Evolutionary conservation across 257 asterid species (phyloP), one percentile per base, ranked within the genome.

Genomic region (Catharanthus roseus): DNA sequence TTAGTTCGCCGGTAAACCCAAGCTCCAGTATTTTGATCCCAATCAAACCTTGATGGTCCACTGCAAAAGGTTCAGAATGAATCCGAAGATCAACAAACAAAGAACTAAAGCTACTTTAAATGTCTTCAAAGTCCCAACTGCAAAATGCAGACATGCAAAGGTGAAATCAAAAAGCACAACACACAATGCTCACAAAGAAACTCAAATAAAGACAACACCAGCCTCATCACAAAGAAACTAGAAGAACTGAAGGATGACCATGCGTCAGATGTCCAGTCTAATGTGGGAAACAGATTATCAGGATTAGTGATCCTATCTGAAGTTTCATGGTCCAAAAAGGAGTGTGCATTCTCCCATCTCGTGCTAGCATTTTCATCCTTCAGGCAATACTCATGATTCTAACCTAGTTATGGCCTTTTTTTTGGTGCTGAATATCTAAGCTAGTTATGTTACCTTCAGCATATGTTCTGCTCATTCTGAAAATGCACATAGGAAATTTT

Each of bases 31-130:
- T 74, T 77, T 38, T 68, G 87, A 76, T 90, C 98, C 98, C 96
- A 92, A 66, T 92, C 97, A 51, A 87, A 92, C 71, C 98, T 88
- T 19, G 95, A 87, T 0, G 98, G 97, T 50, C 97, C 98, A 73
- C 96, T 90, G 92, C 87, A 88, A 60, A 72, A 69, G 31, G 39
- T 72, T 57, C 71, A 60, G 51, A 24, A 54, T 18, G 31, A 64
- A 50, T 42, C 67, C 61, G 29, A 47, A 18, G 63, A 50, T 31
- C 49, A 31, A 28, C 10, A 64, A 23, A 16, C 1, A 63, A 36
- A 63, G 41, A 49, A 34, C 16, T 26, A n/a, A 64, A 60, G 12
- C 39, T 12, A 49, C 21, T 6, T 42, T 41, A 29, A 33, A 19
- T 10, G 18, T 12, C 18, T 42, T 23, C n/a, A 5, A 31, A 39